Conservation (phyloP, 306 rosid species). For the Citrullus colocynthis region DNA sequence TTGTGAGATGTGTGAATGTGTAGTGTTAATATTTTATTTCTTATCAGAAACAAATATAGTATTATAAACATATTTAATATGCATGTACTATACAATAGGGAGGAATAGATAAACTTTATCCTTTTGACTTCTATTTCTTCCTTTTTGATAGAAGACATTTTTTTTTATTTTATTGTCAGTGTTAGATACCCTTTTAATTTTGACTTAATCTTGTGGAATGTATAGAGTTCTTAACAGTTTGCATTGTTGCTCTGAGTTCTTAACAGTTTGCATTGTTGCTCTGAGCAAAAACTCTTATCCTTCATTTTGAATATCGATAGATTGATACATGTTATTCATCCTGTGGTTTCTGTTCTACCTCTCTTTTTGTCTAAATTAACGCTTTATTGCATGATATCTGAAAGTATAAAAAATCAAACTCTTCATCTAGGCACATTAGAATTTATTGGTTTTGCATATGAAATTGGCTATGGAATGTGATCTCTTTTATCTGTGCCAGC, state of each 20-base stretch:
- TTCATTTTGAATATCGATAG: background rate
- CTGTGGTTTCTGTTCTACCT: background rate
- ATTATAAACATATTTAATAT: too few relatives aligned
- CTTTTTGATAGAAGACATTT: too few relatives aligned
- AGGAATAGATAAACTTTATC: too few relatives aligned
- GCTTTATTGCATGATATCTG: background rate
- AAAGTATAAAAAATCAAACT: background rate
- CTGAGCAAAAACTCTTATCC: background rate
- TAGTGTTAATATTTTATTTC: too few relatives aligned
- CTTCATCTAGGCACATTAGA: background rate
- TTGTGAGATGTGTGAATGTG: too few relatives aligned
- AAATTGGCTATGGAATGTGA: background rate
- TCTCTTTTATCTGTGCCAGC: background rate
- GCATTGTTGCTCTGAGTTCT: background rate
- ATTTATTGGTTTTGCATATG: background rate
- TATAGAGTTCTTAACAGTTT: background rate
- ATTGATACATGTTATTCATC: background rate
- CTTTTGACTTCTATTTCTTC: too few relatives aligned
- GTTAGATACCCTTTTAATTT: too few relatives aligned
- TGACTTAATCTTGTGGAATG: background rate
- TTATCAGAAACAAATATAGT: too few relatives aligned
- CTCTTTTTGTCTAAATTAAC: background rate
- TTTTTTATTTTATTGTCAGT: too few relatives aligned
- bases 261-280: background rate
- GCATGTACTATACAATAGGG: too few relatives aligned